Evolutionary conservation across 2,329 filamentous ascomycete genomes (phyloP).

Genomic region (Chaetoscypha palmicola): DNA sequence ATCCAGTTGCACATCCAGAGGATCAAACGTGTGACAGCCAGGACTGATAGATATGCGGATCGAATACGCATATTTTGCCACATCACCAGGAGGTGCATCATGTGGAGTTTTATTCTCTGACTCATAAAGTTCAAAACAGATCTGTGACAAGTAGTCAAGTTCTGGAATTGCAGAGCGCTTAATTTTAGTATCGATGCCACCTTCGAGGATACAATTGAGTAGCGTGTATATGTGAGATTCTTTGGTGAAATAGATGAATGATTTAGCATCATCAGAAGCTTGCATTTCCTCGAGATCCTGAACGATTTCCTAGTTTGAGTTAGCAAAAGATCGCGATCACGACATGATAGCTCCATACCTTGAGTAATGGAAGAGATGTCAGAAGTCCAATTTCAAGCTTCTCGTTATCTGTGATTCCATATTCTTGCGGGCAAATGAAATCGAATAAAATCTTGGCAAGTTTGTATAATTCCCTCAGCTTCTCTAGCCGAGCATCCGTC

Average conservation of each 20-base stretch:
- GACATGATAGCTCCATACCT: constrained; percentile 18
- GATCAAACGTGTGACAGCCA: constrained; percentile 93
- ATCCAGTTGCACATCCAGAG: constrained; percentile 91
- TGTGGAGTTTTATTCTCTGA: constrained; percentile 57
- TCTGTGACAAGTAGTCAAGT: constrained; percentile 93
- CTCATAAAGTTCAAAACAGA: constrained; percentile 97
- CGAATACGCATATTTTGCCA: constrained; percentile 68
- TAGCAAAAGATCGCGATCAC: constrained; percentile 4
- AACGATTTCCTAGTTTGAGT: constrained; percentile 69
- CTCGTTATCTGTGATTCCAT: constrained; percentile 89
- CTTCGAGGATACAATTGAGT: constrained; percentile 94
- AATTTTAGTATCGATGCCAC: constrained; percentile 95
- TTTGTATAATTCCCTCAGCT: constrained; percentile 86
- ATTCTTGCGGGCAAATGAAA: constrained; percentile 97
- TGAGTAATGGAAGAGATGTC: constrained; percentile 85
- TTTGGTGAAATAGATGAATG: constrained; percentile 98
- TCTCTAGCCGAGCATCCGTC: constrained; percentile 76
- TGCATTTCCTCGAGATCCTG: constrained; percentile 96
- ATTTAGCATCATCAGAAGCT: constrained; percentile 86
- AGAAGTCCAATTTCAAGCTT: constrained; percentile 97
- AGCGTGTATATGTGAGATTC: constrained; percentile 98
- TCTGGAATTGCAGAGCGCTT: constrained; percentile 91
- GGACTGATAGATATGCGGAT: constrained; percentile 95
- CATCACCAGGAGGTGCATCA: constrained; percentile 24
- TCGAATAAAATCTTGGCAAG: constrained; percentile 94